These are phyloP conservation scores for Solanum aculeatissimum DNA, from an alignment of 305 asterid genomes.

Conservation along the genomic window DNA sequence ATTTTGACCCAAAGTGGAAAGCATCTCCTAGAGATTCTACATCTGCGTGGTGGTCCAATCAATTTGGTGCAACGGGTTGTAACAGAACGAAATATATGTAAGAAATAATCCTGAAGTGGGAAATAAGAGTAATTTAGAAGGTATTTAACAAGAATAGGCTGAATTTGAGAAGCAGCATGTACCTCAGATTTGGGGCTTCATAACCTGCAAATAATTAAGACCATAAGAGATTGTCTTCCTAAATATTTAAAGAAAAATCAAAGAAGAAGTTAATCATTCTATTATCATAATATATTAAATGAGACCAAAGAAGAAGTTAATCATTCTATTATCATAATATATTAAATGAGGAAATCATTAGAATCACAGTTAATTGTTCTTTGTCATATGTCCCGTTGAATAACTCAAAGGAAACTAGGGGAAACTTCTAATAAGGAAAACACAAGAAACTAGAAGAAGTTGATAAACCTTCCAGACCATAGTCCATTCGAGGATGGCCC, in stretches of 20 bases:
- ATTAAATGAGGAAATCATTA: neutral
- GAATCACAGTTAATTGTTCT: neutral
- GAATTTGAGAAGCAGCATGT: neutral
- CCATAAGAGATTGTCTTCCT: neutral
- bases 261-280: neutral
- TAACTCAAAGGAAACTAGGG: neutral
- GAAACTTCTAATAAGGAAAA: neutral
- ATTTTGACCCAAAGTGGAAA: neutral
- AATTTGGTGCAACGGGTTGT: neutral
- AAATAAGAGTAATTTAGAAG: neutral
- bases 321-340: neutral
- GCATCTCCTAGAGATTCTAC: neutral
- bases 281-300: neutral
- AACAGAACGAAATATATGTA: neutral
- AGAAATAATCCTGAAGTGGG: neutral
- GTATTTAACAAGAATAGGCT: neutral
- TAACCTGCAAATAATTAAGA: constrained; percentile 28
- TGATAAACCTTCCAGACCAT: no score
- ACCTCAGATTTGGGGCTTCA: constrained; percentile 60
- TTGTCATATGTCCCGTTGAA: neutral
- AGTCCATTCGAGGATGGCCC: no score
- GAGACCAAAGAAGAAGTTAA: neutral
- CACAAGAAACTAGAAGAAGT: no score
- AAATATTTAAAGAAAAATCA: neutral
- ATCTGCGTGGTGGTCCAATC: neutral